These are phyloP conservation scores for Oryza officinalis DNA, from an alignment of 176 grass and related monocot species.

Conservation along the genomic window DNA sequence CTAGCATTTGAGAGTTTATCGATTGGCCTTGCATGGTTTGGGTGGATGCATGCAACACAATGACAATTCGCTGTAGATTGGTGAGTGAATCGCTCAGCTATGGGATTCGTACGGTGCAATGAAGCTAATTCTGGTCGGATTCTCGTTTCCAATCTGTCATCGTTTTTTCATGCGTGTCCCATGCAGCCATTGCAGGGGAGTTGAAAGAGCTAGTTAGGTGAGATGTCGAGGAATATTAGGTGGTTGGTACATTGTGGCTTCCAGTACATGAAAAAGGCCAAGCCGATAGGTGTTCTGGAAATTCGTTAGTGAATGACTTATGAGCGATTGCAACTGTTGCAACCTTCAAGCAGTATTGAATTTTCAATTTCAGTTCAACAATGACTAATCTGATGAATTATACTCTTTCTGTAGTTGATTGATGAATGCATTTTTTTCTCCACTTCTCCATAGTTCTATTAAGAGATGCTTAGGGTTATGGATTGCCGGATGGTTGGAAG, in stretches of 20 bases:
- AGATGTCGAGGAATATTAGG: slow-evolving; percentile 17
- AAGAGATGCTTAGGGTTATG: background rate
- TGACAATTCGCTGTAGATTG: background rate
- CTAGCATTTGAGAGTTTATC: background rate
- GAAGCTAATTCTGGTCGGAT: background rate
- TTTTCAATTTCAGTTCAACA: background rate
- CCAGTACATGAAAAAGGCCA: background rate
- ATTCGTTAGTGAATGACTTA: slow-evolving; percentile 7
- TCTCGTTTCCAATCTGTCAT: background rate
- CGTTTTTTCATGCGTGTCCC: background rate
- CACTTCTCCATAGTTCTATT: background rate
- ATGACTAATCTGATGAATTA: background rate
- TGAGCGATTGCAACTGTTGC: background rate
- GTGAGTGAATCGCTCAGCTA: background rate
- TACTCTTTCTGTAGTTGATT: background rate
- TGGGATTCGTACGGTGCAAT: background rate
- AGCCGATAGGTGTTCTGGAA: background rate
- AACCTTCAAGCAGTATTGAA: background rate
- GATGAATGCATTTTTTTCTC: background rate
- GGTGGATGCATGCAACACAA: slow-evolving; percentile 1
- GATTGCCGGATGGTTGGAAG: background rate
- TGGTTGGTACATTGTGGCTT: background rate
- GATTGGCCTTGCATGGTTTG: background rate
- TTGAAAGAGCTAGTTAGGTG: slow-evolving; percentile 31
- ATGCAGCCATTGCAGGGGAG: background rate